Evolutionary conservation across 805 yeast species (phyloP).

Genomic region (Candida palmyrensis): DNA sequence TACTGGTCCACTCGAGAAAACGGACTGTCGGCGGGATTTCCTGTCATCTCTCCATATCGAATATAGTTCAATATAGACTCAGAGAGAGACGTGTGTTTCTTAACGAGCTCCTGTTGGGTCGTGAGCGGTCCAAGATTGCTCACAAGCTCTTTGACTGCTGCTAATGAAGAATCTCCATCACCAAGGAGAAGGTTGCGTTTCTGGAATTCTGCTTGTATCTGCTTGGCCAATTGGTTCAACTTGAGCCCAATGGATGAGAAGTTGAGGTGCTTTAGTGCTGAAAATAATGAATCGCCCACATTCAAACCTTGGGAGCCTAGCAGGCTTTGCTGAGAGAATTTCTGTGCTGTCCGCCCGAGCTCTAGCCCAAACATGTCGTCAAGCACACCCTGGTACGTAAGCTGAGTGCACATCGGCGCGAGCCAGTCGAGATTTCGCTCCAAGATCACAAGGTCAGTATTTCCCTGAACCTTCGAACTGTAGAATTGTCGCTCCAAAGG

Average conservation of each 20-base stretch:
- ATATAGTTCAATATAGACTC: slow-evolving; percentile 54
- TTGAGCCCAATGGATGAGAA: slow-evolving; percentile 76
- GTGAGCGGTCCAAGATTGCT: slow-evolving; percentile 64
- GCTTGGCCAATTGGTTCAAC: slow-evolving; percentile 65
- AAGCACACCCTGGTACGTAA: slow-evolving; percentile 77
- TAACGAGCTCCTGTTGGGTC: slow-evolving; percentile 58
- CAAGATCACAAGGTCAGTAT: slow-evolving; percentile 68
- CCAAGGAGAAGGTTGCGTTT: slow-evolving; percentile 14
- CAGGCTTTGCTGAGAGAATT: too few relatives aligned
- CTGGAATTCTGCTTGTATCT: slow-evolving; percentile 58
- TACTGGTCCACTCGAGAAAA: slow-evolving; percentile 24
- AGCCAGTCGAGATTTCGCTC: slow-evolving; percentile 75
- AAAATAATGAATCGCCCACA: slow-evolving; percentile 45
- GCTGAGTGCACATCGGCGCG: slow-evolving; percentile 67
- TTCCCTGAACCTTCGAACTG: slow-evolving; percentile 33
- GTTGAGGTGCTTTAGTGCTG: slow-evolving; percentile 56
- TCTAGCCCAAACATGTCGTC: slow-evolving; percentile 63
- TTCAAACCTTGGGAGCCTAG: slow-evolving; percentile 10
- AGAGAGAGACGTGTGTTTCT: slow-evolving; percentile 70
- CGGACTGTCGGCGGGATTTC: slow-evolving; percentile 7
- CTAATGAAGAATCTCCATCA: slow-evolving; percentile 4
- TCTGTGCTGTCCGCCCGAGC: slow-evolving; percentile 12
- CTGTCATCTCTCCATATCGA: slow-evolving; percentile 14
- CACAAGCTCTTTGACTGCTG: slow-evolving; percentile 67
- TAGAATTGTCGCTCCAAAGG: slow-evolving; percentile 35